Conservation (phyloP, 2,329 filamentous ascomycete species). For the Cladobotryum mycophilum region DNA sequence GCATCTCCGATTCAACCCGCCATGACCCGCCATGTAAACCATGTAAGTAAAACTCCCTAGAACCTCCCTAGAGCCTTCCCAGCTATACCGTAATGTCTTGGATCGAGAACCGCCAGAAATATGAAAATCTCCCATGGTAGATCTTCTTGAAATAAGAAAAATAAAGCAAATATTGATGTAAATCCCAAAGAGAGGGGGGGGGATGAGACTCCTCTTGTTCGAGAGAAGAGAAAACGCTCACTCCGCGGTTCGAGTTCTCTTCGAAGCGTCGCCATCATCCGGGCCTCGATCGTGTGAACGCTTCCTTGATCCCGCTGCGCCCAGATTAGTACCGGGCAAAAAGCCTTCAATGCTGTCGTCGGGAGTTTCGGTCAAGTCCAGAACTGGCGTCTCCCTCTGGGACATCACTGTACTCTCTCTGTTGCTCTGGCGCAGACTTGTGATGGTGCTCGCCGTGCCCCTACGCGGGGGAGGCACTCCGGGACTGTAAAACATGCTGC, state of each 20-base stretch:
- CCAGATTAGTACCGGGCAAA: neutral
- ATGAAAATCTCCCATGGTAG: no score
- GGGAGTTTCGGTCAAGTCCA: neutral
- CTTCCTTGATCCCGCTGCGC: neutral
- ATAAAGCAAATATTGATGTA: neutral
- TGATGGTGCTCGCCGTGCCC: neutral
- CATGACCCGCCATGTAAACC: no score
- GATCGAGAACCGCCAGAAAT: no score
- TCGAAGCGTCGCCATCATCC: neutral
- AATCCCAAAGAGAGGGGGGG: neutral
- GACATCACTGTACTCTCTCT: neutral
- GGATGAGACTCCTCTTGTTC: neutral
- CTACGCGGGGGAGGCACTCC: neutral
- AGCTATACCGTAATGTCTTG: no score
- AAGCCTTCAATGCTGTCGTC: constrained; percentile 2
- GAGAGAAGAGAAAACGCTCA: neutral
- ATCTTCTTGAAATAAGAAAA: neutral
- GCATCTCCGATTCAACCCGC: no score
- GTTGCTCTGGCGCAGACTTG: neutral
- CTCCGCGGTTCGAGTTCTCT: neutral
- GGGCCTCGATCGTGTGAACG: neutral
- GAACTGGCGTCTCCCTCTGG: neutral
- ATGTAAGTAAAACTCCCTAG: no score
- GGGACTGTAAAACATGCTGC: neutral
- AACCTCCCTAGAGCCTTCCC: no score